Base-by-base conservation (phyloP, 805 yeast species). In the Ogataea wickerhamii region DNA sequence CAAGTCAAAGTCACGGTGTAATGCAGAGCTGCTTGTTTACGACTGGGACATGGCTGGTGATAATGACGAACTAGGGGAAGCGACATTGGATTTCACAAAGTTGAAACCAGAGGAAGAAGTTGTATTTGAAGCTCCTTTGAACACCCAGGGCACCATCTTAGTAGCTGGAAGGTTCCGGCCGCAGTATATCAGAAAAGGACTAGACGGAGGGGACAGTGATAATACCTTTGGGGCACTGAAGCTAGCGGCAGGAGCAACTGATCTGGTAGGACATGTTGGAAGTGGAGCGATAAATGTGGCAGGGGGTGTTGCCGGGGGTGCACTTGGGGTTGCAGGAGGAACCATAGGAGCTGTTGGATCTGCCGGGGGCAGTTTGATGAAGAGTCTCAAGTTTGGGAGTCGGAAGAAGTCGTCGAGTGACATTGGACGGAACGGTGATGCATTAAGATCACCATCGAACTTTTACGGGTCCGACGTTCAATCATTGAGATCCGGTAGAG, bases 1-100 rank as follows among this genome's bases (percentile, higher is more conserved):
- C 41, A 69, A 74, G 25, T 82, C 93, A 0, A 75, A 87, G 58
- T 64, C 78, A 2, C 72, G 83, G 54, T 65, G 74, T 18, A 51
- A 63, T 13, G 56, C 82, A 20, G 44, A 59, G 23, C 48, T 80
- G 18, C 72, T 71, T 31, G 76, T 80, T 13, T 74, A 63, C 52
- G 93, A 85, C 59, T 85, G 91, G 91, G 93, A 85, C 61, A 70
- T 82, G 55, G 74, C 88, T 18, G 89, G 86, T 45, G 74, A 71
- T 36, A 77, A 80, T 59, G 84, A 78, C 45, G 55, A 70, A 18
- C 58, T 85, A 35, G 89, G 89, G 29, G 50, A 60, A 23, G 73
- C 71, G 6, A 47, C 44, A 1, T 45, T 84, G 24, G 81, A 81
- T 48, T 57, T 80, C 13, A 60, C 74, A 1, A 43, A 67, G 2